Percentiles rank a stretch among this genome's conserved stretches.
These are phyloP conservation scores for Yamagishiella unicocca DNA, from an alignment of 139 green algal species.

Conservation along the genomic window DNA sequence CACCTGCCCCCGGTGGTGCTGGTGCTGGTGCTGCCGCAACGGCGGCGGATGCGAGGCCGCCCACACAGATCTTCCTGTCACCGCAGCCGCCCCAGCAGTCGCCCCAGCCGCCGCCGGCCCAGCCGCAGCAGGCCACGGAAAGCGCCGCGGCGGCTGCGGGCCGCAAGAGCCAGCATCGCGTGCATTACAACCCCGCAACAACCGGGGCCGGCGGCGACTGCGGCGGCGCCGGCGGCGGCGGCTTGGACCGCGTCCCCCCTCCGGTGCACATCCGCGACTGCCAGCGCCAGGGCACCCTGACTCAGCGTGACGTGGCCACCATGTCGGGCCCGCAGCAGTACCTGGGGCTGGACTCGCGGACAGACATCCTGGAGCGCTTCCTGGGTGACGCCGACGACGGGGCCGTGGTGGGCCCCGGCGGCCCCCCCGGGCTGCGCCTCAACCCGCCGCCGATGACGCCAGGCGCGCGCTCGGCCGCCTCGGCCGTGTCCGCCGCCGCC, in stretches of 20 bases:
- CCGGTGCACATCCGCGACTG: not conserved
- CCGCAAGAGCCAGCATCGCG: too few relatives aligned
- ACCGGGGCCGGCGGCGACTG: too few relatives aligned
- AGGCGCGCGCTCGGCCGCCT: not conserved
- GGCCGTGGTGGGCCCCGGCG: not conserved
- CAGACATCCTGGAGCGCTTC: not conserved
- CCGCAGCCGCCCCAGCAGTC: too few relatives aligned
- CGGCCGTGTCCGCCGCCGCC: not conserved
- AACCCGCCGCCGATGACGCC: not conserved
- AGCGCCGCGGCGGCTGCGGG: too few relatives aligned
- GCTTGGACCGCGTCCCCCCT: not conserved
- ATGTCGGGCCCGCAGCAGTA: not conserved
- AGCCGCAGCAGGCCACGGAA: too few relatives aligned
- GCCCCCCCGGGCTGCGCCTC: not conserved
- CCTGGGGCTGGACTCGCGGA: not conserved
- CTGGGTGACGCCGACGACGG: not conserved
- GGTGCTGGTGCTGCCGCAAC: too few relatives aligned
- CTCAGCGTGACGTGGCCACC: not conserved
- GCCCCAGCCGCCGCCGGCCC: too few relatives aligned
- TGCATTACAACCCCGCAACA: too few relatives aligned
- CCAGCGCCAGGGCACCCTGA: not conserved
- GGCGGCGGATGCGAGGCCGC: too few relatives aligned
- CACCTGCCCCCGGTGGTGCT: too few relatives aligned
- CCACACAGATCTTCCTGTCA: too few relatives aligned
- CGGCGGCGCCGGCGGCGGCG: not conserved